These are phyloP conservation scores for Citrullus mucosospermus DNA, from an alignment of 306 rosid genomes.

Conservation along the genomic window DNA sequence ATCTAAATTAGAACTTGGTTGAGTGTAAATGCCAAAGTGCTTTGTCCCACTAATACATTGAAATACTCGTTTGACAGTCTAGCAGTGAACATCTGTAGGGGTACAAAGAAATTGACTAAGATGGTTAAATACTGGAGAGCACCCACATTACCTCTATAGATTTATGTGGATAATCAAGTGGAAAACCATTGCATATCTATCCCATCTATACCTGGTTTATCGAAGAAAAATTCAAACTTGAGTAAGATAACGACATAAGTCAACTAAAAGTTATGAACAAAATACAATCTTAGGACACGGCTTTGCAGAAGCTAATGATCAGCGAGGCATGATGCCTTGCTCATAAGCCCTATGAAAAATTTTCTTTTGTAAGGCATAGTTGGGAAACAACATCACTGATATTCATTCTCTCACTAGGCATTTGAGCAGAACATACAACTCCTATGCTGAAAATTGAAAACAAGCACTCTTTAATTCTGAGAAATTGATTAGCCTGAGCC, in stretches of 20 bases:
- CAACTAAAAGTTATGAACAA: not conserved
- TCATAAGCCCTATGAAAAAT: not conserved
- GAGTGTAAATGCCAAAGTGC: too few relatives aligned
- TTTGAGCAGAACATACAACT: conserved; percentile 6
- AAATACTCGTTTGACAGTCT: too few relatives aligned
- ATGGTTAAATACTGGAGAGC: too few relatives aligned
- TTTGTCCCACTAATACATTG: too few relatives aligned
- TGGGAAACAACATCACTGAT: not conserved
- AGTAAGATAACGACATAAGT: not conserved
- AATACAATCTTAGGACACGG: not conserved
- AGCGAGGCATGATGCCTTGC: not conserved
- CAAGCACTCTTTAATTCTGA: not conserved
- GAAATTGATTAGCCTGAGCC: not conserved
- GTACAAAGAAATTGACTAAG: too few relatives aligned
- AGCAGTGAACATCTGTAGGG: too few relatives aligned
- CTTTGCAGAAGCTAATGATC: not conserved
- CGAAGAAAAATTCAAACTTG: not conserved
- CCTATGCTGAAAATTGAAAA: not conserved
- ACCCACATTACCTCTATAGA: too few relatives aligned
- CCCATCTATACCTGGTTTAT: not conserved
- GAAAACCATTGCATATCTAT: not conserved
- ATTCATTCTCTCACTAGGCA: conserved; percentile 4
- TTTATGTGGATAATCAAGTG: too few relatives aligned
- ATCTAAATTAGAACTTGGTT: too few relatives aligned
- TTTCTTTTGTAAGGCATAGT: not conserved